Evolutionary conservation across 441 rosid genomes (phyloP), one percentile per base, ranked within the genome.

Genomic region (Manihot esculenta): DNA sequence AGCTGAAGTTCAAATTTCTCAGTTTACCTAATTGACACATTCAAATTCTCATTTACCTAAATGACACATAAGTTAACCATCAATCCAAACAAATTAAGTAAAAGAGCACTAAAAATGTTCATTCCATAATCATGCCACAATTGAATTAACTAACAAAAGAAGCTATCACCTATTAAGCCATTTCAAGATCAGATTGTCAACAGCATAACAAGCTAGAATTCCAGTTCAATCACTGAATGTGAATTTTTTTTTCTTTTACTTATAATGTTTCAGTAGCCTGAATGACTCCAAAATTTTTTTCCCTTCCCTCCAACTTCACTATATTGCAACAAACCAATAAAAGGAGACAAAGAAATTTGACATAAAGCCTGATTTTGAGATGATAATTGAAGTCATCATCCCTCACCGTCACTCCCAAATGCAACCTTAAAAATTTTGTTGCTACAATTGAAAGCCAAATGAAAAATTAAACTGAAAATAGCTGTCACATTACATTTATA

Each of bases 121-220:
- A 54, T 38, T 12, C 12, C 21, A 27, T 10, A 53, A 67, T 14
- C 50, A 54, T 35, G n/a, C 2, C 27, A 54, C 5, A 54, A 21
- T 27, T 67, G 49, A 35, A 62, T 44, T 38, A 23, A 21, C 26
- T 53, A 33, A 5, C 12, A 70, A 57, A 70, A 49, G 24, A 70
- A 48, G 17, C 35, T 30, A 60, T 26, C 66, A 35, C 50, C 35
- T n/a, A 70, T 66, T n/a, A 51, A 58, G 65, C 13, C 65, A 69
- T 58, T 58, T 18, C 18, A 60, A 59, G 14, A 47, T 59, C 56
- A 70, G 57, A 45, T 23, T 24, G 35, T 24, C 60, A 8, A 56
- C 11, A 62, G 23, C 2, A 23, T 23, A 47, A 24, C 10, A 26
- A 64, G n/a, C 54, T 54, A 13, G 41, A 64, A 44, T 0, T 41